Evolutionary conservation across 768 basidiomycete species (phyloP), one percentile per base, ranked within the genome.

Genomic region (Boletus vermiculosoides): DNA sequence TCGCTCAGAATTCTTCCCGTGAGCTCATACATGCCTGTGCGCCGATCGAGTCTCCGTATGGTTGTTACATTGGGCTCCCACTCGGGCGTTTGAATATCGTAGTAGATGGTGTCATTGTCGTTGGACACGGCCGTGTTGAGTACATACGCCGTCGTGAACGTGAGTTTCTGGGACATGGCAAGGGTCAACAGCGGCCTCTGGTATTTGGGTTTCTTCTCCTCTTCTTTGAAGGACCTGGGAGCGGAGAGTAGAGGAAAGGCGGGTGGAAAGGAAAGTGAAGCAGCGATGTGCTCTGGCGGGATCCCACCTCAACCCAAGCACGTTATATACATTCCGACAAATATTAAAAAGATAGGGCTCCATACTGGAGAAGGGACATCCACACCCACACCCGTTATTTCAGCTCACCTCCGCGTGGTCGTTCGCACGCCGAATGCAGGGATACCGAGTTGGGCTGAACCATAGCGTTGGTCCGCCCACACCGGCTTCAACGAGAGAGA

Each of bases 81-180:
- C 41, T 69, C 65, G 18, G 73, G 75, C 33, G 76, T 78, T 37
- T 71, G 66, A 53, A 78, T 61, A 54, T 78, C 77, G 55, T 73
- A 78, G 68, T 74, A 76, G 52, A 74, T 64, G 57, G 63, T 64
- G 59, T 78, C 77, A 54, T 64, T 69, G 34, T 56, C 65, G 54
- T 73, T 77, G 39, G 77, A 69, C 49, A 77, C 69, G 39, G 75
- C 64, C 58, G 75, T 70, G 56, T 75, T 77, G 52, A 66, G 68
- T 50, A 76, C 51, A 47, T 62, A 67, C 41, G 75, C 68, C 50
- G 76, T 78, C 45, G 76, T 78, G 46, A 78, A 67, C 36, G 64
- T 62, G 33, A 77, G 72, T 52, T 65, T 66, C 46, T 74, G 66
- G 49, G 73, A 62, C 60, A 65, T 61, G 60, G 37, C 15, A n/a